Evolutionary conservation across 495 filamentous ascomycete genomes (phyloP).

Genomic region (Hypoxylon subgilvum): DNA sequence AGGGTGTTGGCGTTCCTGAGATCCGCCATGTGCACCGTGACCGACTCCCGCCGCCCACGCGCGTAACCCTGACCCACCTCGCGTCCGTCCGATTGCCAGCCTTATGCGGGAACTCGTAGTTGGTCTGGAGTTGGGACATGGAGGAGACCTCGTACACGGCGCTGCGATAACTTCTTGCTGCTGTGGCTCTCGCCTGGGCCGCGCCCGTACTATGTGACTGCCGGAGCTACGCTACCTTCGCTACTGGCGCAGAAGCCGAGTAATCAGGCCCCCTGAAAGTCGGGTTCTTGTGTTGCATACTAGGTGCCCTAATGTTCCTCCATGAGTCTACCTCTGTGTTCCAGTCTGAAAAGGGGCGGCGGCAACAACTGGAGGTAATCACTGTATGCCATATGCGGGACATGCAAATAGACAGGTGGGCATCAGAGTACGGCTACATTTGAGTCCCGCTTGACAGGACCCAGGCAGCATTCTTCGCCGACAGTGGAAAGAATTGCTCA

Average conservation of each 20-base stretch:
- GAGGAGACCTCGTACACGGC: conserved; percentile 47
- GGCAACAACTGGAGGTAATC: too few relatives aligned
- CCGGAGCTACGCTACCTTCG: conserved; percentile 23
- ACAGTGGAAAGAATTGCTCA: too few relatives aligned
- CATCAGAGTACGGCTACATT: too few relatives aligned
- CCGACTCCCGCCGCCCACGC: conserved; percentile 43
- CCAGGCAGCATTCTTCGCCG: too few relatives aligned
- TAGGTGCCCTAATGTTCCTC: too few relatives aligned
- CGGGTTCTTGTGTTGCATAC: too few relatives aligned
- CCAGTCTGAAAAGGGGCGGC: too few relatives aligned
- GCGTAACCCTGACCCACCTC: conserved; percentile 55
- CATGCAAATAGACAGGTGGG: too few relatives aligned
- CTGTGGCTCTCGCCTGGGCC: conserved; percentile 69
- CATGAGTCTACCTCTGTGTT: too few relatives aligned
- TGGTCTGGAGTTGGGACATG: conserved; percentile 57
- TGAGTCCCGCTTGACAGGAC: too few relatives aligned
- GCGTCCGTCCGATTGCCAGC: conserved; percentile 66
- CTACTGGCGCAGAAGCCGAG: conserved; percentile 39
- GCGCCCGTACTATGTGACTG: conserved; percentile 63
- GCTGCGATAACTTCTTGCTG: conserved; percentile 65
- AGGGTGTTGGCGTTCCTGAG: conserved; percentile 23
- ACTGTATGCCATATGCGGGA: too few relatives aligned
- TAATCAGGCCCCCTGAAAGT: too few relatives aligned
- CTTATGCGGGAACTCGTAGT: conserved; percentile 70
- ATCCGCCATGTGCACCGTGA: conserved; percentile 43